Evolutionary conservation across 2,329 filamentous ascomycete genomes (phyloP), one percentile per base, ranked within the genome.

Genomic region (Thielaviopsis punctulata): DNA sequence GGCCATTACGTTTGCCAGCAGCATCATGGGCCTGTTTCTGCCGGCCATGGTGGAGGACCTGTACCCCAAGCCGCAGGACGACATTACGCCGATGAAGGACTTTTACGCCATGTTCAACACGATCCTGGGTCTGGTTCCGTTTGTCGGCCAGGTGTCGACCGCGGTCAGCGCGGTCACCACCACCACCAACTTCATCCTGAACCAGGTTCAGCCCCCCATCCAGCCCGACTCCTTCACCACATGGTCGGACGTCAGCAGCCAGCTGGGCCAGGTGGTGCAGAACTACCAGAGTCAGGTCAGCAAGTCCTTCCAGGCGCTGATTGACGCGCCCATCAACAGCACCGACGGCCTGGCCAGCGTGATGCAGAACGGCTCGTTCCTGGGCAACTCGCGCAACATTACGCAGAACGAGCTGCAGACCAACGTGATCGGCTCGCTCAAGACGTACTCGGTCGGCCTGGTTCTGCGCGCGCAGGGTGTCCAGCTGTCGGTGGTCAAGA

Each of bases 1-100:
- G 1, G 53, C 55, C 44, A 45, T 57, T 39, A 51, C 21, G n/a
- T 54, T 54, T 30, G 52, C 55, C 25, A 54, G 49, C 4, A 56
- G 49, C 51, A 58, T 57, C 39, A 23, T 57, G 24, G 43, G 45
- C 18, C 49, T 55, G 22, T 48, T 36, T 15, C 53, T 58, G 5
- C 55, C 51, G n/a, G 52, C 43, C 3, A 53, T 58, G 21, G 55
- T 57, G 22, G 13, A 39, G 4, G 56, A 58, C 36, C 51, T 58
- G 24, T 54, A 52, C 45, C 52, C 53, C 13, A 45, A 56, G 41
- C 53, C 52, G 4, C 21, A 49, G 8, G 53, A 55, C 39, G 48
- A 54, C 18, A 27, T 52, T 18, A 56, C 55, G 1, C 24, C 45
- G n/a, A 48, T 56, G 12, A 54, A 52, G 22, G 44, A 36, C 44